Evolutionary conservation across 2,329 filamentous ascomycete genomes (phyloP).

Genomic region (Leptographium galeiforme): DNA sequence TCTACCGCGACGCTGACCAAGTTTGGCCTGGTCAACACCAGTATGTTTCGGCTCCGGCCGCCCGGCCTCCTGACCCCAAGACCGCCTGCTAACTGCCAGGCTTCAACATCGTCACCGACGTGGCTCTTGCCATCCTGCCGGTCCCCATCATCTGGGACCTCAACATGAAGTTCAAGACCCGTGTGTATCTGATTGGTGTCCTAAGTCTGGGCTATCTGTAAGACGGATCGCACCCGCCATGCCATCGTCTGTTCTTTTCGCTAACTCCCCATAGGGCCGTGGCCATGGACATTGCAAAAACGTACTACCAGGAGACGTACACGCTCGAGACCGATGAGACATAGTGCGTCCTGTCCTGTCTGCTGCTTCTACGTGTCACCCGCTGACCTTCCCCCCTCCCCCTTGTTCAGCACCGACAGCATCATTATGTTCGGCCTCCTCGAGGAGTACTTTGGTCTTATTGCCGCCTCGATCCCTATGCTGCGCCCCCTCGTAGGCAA

Average conservation of each 20-base stretch:
- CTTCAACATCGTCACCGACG: slow-evolving; percentile 29
- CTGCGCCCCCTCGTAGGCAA: slow-evolving; percentile 22
- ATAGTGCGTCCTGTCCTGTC: slow-evolving; percentile 17
- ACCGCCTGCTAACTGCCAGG: background rate
- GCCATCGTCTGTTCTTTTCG: no score
- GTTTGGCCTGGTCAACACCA: slow-evolving; percentile 26
- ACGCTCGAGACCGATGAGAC: slow-evolving; percentile 18
- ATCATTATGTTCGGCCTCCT: slow-evolving; percentile 8
- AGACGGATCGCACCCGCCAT: slow-evolving; percentile 1
- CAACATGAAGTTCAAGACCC: slow-evolving; percentile 24
- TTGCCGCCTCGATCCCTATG: slow-evolving; percentile 25
- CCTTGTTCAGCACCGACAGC: slow-evolving; percentile 11
- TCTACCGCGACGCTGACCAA: slow-evolving; percentile 15
- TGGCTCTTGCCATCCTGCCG: slow-evolving; percentile 27
- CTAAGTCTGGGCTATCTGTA: slow-evolving; percentile 29
- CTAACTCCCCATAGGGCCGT: slow-evolving; percentile 18
- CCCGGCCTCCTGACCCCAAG: background rate
- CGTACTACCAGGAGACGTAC: slow-evolving; percentile 22
- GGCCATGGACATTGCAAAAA: slow-evolving; percentile 25
- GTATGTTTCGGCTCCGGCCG: background rate
- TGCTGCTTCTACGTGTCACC: background rate
- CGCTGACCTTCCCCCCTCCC: background rate
- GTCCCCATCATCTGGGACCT: slow-evolving; percentile 27
- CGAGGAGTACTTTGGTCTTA: slow-evolving; percentile 26
- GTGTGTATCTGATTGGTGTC: slow-evolving; percentile 25